These are phyloP conservation scores for Beauveria scarabaeidicola DNA, from an alignment of 2,329 filamentous ascomycete genomes.

Conservation along the genomic window DNA sequence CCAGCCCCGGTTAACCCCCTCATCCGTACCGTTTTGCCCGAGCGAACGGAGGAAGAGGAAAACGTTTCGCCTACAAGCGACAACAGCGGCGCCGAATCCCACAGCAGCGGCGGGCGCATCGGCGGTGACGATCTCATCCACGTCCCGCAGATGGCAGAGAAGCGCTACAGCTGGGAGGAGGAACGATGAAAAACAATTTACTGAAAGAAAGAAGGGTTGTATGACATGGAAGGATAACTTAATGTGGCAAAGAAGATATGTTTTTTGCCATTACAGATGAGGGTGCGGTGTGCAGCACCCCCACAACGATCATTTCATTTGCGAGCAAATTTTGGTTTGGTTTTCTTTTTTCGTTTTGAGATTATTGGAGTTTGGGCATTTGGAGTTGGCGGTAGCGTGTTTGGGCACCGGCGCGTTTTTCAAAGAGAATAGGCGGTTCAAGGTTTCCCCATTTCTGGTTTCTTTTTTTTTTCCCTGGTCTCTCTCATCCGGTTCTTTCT, in stretches of 20 bases:
- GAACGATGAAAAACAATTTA: conserved; percentile 15
- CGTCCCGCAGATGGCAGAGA: conserved; percentile 41
- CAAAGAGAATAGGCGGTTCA: background rate
- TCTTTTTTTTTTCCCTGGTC: background rate
- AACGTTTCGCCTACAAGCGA: background rate
- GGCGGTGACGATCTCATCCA: conserved; percentile 40
- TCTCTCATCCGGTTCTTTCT: background rate
- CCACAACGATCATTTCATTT: background rate
- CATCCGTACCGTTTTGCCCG: background rate
- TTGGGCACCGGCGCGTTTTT: background rate
- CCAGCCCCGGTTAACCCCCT: background rate
- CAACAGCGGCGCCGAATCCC: conserved; percentile 7
- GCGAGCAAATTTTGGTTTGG: background rate
- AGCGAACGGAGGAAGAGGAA: background rate
- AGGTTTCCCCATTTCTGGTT: background rate
- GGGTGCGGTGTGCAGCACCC: background rate
- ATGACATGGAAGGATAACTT: background rate
- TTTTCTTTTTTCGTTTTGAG: background rate
- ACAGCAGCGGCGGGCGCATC: conserved; percentile 32
- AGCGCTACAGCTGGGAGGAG: conserved; percentile 45
- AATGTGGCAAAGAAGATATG: background rate
- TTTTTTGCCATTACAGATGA: conserved; percentile 4
- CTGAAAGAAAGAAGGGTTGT: background rate
- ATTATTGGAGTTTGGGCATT: background rate
- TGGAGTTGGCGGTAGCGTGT: conserved; percentile 5